Percentiles rank a stretch among this genome's conserved stretches.
These are phyloP conservation scores for Jacaranda mimosifolia DNA, from an alignment of 257 asterid species.

Conservation along the genomic window DNA sequence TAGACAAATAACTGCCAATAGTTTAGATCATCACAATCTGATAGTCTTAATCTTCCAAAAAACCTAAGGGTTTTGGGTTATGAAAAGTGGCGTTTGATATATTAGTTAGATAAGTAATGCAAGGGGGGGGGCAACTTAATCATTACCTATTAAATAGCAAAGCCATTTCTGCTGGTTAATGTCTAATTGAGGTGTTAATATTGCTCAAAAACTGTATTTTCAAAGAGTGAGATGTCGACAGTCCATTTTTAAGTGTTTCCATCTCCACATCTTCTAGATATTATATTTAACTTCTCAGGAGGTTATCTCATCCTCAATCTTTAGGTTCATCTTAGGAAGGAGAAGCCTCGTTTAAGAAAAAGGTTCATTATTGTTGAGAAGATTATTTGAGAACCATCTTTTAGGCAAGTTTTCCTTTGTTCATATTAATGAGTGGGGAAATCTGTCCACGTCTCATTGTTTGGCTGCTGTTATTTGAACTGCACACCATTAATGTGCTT, in stretches of 20 bases:
- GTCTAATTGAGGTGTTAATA: not conserved
- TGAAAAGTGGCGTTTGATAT: not conserved
- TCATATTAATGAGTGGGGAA: no score
- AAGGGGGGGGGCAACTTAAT: no score
- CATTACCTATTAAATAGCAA: no score
- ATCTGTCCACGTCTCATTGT: no score
- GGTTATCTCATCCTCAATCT: not conserved
- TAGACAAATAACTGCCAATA: not conserved
- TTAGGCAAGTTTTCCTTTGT: not conserved
- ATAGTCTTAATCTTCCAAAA: not conserved
- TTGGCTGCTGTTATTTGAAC: not conserved
- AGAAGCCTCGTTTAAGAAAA: no score
- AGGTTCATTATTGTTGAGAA: no score
- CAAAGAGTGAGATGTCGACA: not conserved
- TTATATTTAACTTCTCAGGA: not conserved
- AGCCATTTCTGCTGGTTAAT: not conserved
- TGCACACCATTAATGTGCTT: not conserved
- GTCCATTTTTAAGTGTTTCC: not conserved
- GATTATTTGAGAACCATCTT: not conserved
- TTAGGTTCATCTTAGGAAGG: not conserved
- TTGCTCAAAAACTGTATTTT: not conserved
- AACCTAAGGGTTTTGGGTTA: not conserved
- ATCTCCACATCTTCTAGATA: not conserved
- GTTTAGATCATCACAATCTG: not conserved
- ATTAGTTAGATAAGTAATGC: not conserved